These are phyloP conservation scores for Stagonosporopsis cucurbitacearum DNA, from an alignment of 2,329 filamentous ascomycete genomes.

Conservation along the genomic window DNA sequence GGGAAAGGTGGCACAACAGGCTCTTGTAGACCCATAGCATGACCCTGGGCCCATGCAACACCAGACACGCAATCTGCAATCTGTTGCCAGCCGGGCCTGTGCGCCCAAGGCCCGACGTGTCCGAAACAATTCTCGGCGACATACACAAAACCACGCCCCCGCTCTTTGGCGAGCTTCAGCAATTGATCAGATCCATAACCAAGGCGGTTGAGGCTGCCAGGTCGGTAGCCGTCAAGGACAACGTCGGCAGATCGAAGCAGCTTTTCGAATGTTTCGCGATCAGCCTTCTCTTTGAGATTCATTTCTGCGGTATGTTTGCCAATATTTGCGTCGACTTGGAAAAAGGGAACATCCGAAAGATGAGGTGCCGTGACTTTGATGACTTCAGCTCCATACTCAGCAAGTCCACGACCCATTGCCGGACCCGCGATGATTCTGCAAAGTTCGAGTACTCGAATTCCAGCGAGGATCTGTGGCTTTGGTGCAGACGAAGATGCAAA, in stretches of 20 bases:
- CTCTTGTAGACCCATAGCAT: conserved; percentile 66
- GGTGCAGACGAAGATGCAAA: conserved; percentile 49
- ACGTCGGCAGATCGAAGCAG: conserved; percentile 70
- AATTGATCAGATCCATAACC: conserved; percentile 68
- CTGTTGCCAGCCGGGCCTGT: conserved; percentile 73
- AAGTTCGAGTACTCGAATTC: conserved; percentile 75
- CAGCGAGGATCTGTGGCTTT: conserved; percentile 55
- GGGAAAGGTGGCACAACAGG: conserved; percentile 70
- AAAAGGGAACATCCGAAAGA: conserved; percentile 74
- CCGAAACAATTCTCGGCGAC: conserved; percentile 77
- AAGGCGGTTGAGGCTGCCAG: conserved; percentile 67
- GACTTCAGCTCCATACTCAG: conserved; percentile 77
- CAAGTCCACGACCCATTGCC: conserved; percentile 72
- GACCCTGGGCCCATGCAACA: conserved; percentile 67
- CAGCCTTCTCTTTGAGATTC: conserved; percentile 64
- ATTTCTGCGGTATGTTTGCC: conserved; percentile 72
- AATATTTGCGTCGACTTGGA: conserved; percentile 74
- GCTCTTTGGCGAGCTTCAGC: conserved; percentile 58
- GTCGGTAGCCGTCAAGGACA: conserved; percentile 72
- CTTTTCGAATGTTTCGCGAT: conserved; percentile 62
- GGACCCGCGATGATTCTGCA: conserved; percentile 79
- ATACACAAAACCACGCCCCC: conserved; percentile 70
- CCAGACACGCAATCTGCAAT: conserved; percentile 72
- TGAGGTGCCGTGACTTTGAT: conserved; percentile 73
- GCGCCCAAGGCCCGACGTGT: conserved; percentile 67